Evolutionary conservation across 306 rosid genomes (phyloP).

Genomic region (Senna tora): DNA sequence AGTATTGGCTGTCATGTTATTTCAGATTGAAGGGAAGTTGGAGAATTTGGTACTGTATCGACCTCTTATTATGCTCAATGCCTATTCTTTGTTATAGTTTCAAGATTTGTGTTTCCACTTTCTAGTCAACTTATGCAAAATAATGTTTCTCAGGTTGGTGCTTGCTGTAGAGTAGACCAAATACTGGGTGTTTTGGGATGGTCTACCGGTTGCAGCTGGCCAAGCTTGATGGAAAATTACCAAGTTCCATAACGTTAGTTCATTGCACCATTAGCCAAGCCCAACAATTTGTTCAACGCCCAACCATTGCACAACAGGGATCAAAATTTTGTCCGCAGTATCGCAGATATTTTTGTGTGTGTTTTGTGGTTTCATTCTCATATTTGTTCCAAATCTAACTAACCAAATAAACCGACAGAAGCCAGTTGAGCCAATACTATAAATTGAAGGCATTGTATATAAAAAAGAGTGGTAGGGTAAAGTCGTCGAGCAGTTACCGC

Average conservation of each 20-base stretch:
- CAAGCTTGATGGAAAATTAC: slow-evolving; percentile 59
- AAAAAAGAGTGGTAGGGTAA: slow-evolving; percentile 73
- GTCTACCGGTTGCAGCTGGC: slow-evolving; percentile 99
- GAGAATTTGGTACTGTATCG: slow-evolving; percentile 73
- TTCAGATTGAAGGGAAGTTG: slow-evolving; percentile 76
- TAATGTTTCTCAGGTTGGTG: slow-evolving; percentile 57
- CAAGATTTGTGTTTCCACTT: slow-evolving; percentile 15
- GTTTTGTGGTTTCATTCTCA: slow-evolving; percentile 41
- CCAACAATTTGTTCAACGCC: slow-evolving; percentile 18
- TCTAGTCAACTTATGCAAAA: slow-evolving; percentile 36
- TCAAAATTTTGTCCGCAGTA: slow-evolving; percentile 77
- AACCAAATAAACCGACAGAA: slow-evolving; percentile 59
- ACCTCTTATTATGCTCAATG: slow-evolving; percentile 21
- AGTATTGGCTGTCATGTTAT: slow-evolving; percentile 90
- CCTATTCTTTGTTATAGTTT: slow-evolving; percentile 5
- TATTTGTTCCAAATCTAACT: slow-evolving; percentile 58
- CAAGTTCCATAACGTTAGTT: slow-evolving; percentile 61
- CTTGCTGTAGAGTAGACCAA: slow-evolving; percentile 70
- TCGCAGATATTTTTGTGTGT: slow-evolving; percentile 38
- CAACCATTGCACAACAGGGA: slow-evolving; percentile 48
- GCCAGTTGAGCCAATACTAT: slow-evolving; percentile 51
- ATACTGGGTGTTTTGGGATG: slow-evolving; percentile 89
- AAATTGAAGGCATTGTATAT: slow-evolving; percentile 75
- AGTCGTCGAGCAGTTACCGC: slow-evolving; percentile 43
- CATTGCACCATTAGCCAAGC: slow-evolving; percentile 28